These are phyloP conservation scores for Zalaria obscura DNA, from an alignment of 2,329 filamentous ascomycete genomes.

Conservation along the genomic window DNA sequence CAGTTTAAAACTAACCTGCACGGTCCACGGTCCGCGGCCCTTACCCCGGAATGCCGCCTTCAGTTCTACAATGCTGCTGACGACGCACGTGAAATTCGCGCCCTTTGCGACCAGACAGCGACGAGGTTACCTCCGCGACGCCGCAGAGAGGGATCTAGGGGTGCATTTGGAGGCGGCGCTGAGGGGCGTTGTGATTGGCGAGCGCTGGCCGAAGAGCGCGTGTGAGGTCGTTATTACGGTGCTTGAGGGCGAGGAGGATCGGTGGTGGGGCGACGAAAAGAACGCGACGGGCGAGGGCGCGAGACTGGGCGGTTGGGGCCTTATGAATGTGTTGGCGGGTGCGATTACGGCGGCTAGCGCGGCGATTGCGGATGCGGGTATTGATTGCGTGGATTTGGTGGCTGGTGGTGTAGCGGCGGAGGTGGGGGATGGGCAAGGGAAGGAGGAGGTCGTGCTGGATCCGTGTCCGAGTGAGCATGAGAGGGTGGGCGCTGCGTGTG, in stretches of 20 bases:
- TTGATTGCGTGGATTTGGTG: slow-evolving; percentile 87
- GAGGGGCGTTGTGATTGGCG: slow-evolving; percentile 77
- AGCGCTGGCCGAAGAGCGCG: slow-evolving; percentile 95
- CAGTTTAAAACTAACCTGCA: slow-evolving; percentile 81
- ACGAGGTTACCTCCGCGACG: slow-evolving; percentile 74
- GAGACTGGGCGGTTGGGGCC: slow-evolving; percentile 51
- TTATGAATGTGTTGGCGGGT: slow-evolving; percentile 81
- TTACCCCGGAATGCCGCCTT: slow-evolving; percentile 82
- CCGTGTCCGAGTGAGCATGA: slow-evolving; percentile 70
- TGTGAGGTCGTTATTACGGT: slow-evolving; percentile 92
- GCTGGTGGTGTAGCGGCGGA: slow-evolving; percentile 71
- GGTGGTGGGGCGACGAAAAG: slow-evolving; percentile 45
- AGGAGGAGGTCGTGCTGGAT: slow-evolving; percentile 53
- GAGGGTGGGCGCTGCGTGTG: slow-evolving; percentile 66
- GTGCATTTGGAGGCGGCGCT: slow-evolving; percentile 86
- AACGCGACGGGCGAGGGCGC: slow-evolving; percentile 9
- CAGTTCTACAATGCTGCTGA: slow-evolving; percentile 80
- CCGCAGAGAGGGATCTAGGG: slow-evolving; percentile 74
- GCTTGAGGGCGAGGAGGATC: slow-evolving; percentile 81
- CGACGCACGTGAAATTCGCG: slow-evolving; percentile 90
- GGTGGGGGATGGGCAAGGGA: slow-evolving; percentile 11
- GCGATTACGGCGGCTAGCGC: slow-evolving; percentile 91
- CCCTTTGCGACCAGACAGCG: slow-evolving; percentile 78
- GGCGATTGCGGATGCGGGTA: slow-evolving; percentile 84
- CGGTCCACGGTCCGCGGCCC: slow-evolving; percentile 83